A percentile compares a stretch with the other conserved stretches of the same genome.
These are phyloP conservation scores for Suillus clintonianus DNA, from an alignment of 768 basidiomycete species.

Conservation along the genomic window DNA sequence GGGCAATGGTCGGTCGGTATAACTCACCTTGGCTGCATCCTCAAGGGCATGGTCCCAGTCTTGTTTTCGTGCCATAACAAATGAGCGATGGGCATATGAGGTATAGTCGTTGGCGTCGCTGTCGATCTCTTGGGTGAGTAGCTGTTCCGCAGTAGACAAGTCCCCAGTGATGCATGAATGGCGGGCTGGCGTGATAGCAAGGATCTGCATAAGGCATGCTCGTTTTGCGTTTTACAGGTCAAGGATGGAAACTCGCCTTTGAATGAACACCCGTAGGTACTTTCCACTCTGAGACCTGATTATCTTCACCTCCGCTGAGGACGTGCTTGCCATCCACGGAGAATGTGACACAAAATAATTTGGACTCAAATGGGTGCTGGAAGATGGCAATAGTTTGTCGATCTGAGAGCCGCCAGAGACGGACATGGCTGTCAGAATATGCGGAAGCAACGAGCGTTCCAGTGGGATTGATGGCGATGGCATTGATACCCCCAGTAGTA, in stretches of 20 bases:
- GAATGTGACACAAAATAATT: no score
- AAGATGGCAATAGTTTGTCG: background rate
- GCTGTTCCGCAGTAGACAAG: background rate
- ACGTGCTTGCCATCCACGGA: background rate
- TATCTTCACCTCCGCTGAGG: background rate
- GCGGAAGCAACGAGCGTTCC: background rate
- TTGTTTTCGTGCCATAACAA: background rate
- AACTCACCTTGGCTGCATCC: background rate
- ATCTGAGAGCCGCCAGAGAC: background rate
- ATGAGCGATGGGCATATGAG: background rate
- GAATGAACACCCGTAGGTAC: background rate
- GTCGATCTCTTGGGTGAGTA: background rate
- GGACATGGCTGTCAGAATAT: background rate
- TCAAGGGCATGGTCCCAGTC: background rate
- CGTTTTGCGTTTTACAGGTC: background rate
- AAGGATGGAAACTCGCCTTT: background rate
- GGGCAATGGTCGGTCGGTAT: background rate
- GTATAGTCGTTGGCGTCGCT: background rate
- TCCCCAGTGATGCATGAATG: background rate
- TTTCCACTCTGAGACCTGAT: background rate
- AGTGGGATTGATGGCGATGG: background rate
- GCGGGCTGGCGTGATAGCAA: background rate
- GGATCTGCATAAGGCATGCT: background rate
- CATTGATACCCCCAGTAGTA: background rate
- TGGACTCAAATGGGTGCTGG: no score